phyloP scores from a whole-genome alignment of 306 rosid genomes.

The Vigna mungo region DNA sequence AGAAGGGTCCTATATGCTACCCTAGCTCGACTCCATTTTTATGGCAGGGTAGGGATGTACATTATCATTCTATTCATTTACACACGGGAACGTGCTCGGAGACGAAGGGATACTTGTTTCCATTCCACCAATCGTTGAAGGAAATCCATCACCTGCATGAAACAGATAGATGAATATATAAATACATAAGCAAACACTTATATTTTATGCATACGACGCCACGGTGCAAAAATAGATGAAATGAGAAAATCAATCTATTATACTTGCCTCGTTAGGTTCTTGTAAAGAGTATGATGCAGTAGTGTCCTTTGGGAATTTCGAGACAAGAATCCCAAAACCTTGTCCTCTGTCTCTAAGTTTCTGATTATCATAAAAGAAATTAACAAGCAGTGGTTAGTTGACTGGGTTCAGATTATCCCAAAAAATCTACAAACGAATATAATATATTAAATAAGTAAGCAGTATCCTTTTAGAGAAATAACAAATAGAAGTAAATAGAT shows the following conservation, averaged over 20 bases:
- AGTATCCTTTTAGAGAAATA: neutral
- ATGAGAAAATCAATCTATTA: neutral
- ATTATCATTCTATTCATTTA: conserved; percentile 43
- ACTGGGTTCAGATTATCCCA: conserved; percentile 19
- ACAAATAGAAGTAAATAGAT: neutral
- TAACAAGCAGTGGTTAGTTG: neutral
- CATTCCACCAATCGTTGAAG: conserved; percentile 75
- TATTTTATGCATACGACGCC: conserved; percentile 2
- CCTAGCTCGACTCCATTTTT: conserved; percentile 44
- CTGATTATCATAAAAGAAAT: conserved; percentile 45
- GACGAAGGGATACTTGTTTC: conserved; percentile 53
- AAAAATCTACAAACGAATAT: neutral
- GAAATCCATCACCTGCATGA: conserved; percentile 76
- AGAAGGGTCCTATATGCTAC: conserved; percentile 49
- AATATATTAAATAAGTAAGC: neutral
- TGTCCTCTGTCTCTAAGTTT: conserved; percentile 86
- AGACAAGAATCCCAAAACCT: conserved; percentile 93
- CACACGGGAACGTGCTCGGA: conserved; percentile 53
- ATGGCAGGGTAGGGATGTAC: conserved; percentile 50
- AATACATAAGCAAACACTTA: neutral
- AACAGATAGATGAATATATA: neutral
- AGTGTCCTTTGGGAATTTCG: conserved; percentile 89
- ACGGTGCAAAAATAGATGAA: neutral
- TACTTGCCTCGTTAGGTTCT: conserved; percentile 92
- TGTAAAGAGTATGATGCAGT: conserved; percentile 85